Conservation (phyloP, 352 stramenopile genomes). For the Stramenopiles sp. region DNA sequence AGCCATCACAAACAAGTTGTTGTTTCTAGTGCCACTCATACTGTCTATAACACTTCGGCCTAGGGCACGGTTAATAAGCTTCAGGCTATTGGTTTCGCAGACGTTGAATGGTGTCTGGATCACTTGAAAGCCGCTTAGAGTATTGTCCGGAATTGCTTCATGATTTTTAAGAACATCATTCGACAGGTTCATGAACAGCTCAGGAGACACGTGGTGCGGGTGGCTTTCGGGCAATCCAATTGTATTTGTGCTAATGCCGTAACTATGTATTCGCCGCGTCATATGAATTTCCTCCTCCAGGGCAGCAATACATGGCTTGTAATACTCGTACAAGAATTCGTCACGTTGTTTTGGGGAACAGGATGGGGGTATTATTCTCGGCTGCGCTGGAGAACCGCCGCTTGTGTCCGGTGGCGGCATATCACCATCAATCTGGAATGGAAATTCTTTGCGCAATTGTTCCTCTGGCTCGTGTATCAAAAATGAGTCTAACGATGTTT, state of each 20-base stretch:
- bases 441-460: not conserved
- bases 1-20: not conserved
- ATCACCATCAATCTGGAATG: not conserved
- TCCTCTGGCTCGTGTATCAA: not conserved
- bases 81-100: not conserved
- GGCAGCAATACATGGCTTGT: not conserved
- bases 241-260: not conserved
- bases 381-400: not conserved
- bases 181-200: not conserved
- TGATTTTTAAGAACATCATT: not conserved
- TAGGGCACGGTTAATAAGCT: not conserved
- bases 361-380: not conserved
- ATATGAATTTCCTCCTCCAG: not conserved
- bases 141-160: not conserved
- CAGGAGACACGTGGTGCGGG: not conserved
- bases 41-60: too few species aligned
- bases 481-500: not conserved
- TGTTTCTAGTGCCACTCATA: not conserved
- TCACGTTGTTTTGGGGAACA: not conserved
- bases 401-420: not conserved
- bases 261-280: not conserved
- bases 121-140: not conserved
- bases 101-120: not conserved
- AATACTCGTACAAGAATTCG: not conserved
- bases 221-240: not conserved